These are phyloP conservation scores for Zymoseptoria pseudotritici DNA, from an alignment of 2,329 filamentous ascomycete genomes.

Conservation along the genomic window DNA sequence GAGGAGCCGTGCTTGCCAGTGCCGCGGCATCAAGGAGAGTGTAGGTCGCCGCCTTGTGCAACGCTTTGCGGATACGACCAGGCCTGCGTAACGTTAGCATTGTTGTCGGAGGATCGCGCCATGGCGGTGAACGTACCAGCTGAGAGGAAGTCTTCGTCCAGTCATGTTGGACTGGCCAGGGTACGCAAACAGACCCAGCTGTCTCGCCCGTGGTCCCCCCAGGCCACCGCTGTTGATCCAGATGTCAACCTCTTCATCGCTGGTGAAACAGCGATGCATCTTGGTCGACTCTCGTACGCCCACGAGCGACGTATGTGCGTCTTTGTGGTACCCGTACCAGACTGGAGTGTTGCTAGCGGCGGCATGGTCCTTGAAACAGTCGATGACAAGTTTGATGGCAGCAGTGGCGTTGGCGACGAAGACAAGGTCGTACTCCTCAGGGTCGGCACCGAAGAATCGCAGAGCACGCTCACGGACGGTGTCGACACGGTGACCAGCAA, in stretches of 20 bases:
- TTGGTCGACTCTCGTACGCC: constrained; percentile 30
- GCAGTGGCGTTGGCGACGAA: constrained; percentile 57
- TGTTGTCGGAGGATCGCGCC: background rate
- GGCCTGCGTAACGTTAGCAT: constrained; percentile 24
- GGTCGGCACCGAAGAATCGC: constrained; percentile 51
- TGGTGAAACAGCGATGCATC: constrained; percentile 33
- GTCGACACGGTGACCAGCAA: constrained; percentile 52
- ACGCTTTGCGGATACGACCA: constrained; percentile 27
- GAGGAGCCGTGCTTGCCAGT: constrained; percentile 53
- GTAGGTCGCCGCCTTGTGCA: constrained; percentile 33
- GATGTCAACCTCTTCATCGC: constrained; percentile 34
- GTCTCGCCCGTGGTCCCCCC: constrained; percentile 26
- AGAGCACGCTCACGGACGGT: constrained; percentile 48
- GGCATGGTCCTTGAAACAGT: constrained; percentile 50
- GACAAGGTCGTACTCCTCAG: constrained; percentile 53
- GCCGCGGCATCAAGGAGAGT: constrained; percentile 58
- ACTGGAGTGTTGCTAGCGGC: constrained; percentile 40
- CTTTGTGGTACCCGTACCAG: constrained; percentile 55
- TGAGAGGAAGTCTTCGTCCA: constrained; percentile 30
- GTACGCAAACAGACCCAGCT: constrained; percentile 31
- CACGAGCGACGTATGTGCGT: constrained; percentile 54
- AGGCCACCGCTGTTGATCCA: constrained; percentile 36
- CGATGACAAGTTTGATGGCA: constrained; percentile 55
- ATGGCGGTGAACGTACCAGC: constrained; percentile 21
- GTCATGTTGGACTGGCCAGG: constrained; percentile 37